phyloP scores from a whole-genome alignment of 306 rosid genomes.

The Trifolium pratense region DNA sequence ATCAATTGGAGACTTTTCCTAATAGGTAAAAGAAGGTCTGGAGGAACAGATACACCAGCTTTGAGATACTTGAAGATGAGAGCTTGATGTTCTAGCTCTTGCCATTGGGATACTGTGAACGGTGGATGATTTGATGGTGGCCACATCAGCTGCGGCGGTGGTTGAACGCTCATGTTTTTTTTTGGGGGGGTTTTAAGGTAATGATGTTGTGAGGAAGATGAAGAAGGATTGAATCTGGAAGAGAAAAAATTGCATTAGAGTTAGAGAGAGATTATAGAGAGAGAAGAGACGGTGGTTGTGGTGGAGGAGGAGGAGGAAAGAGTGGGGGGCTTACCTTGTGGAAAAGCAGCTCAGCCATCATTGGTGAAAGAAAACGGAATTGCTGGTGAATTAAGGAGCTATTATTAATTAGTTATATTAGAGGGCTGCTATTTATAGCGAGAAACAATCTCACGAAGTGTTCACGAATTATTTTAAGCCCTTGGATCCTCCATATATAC shows the following conservation, averaged over 20 bases:
- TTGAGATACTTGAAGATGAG: constrained; percentile 84
- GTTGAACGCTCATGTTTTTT: constrained; percentile 46
- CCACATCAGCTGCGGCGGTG: constrained; percentile 47
- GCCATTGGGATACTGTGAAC: constrained; percentile 89
- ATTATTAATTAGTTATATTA: not conserved
- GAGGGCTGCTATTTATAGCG: too few species aligned
- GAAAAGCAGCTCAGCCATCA: constrained; percentile 38
- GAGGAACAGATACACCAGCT: constrained; percentile 83
- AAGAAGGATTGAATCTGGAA: not conserved
- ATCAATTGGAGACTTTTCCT: constrained; percentile 76
- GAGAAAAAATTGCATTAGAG: constrained; percentile 4
- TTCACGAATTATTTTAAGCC: too few species aligned
- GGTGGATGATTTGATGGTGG: constrained; percentile 55
- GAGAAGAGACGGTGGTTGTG: constrained; percentile 22
- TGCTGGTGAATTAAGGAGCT: constrained; percentile 11
- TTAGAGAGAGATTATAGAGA: constrained; percentile 11
- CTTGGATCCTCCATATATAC: too few species aligned
- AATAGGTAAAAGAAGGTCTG: constrained; percentile 82
- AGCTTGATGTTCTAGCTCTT: constrained; percentile 89
- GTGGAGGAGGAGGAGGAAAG: constrained; percentile 12
- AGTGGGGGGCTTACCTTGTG: constrained; percentile 48
- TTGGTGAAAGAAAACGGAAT: constrained; percentile 27
- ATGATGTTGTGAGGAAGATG: not conserved
- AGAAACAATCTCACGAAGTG: too few species aligned
- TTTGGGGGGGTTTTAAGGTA: not conserved